Percentiles rank a stretch among this genome's conserved stretches.
Evolutionary conservation across 192 early-diverging fungal genomes (phyloP).

Genomic region (Coemansia sp.): DNA sequence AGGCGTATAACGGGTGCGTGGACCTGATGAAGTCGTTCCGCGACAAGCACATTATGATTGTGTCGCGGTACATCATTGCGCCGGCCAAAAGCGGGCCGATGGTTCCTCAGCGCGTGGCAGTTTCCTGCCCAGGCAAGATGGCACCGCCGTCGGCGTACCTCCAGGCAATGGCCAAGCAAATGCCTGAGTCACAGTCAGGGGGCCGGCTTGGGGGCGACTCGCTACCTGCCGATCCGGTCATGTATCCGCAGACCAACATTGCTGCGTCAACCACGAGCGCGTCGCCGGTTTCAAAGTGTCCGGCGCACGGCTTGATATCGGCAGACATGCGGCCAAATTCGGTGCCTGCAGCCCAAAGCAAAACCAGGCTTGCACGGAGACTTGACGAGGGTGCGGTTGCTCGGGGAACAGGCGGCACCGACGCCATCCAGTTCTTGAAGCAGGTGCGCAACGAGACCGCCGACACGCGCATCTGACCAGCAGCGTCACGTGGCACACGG

Average conservation of each 20-base stretch:
- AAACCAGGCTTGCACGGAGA: conserved; percentile 57
- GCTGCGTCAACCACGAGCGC: background rate
- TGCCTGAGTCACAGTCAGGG: conserved; percentile 1
- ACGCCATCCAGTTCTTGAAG: conserved; percentile 91
- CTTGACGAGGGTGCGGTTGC: conserved; percentile 58
- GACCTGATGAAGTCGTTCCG: conserved; percentile 81
- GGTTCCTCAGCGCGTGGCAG: conserved; percentile 47
- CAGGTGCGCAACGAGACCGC: conserved; percentile 81
- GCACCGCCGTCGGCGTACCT: conserved; percentile 14
- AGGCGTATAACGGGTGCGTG: conserved; percentile 77
- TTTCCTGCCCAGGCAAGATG: conserved; percentile 6
- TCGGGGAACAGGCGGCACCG: conserved; percentile 77
- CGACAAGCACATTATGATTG: conserved; percentile 89
- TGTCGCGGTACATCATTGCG: conserved; percentile 82
- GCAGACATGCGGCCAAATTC: conserved; percentile 1
- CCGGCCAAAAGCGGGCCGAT: conserved; percentile 72
- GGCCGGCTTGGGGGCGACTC: conserved; percentile 47
- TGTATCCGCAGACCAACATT: conserved; percentile 50
- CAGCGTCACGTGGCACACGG: background rate
- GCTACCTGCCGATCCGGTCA: conserved; percentile 41
- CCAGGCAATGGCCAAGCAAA: conserved; percentile 5
- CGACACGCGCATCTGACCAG: conserved; percentile 43
- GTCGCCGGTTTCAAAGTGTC: background rate
- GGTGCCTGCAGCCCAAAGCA: background rate
- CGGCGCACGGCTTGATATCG: background rate